phyloP scores from a whole-genome alignment of 192 early-diverging fungal genomes.

The Thamnidium elegans region DNA sequence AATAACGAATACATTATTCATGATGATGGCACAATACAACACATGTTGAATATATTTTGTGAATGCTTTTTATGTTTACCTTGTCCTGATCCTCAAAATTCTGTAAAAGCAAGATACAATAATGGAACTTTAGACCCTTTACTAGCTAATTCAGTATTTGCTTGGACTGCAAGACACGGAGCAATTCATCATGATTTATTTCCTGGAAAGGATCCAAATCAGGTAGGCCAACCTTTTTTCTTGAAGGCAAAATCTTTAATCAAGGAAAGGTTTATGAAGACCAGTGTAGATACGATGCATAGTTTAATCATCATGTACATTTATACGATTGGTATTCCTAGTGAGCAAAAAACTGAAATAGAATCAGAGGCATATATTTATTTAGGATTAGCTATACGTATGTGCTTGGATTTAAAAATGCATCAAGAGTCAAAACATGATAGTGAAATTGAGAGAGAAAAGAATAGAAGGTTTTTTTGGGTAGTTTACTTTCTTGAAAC shows the following conservation, averaged over 20 bases:
- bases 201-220: constrained; percentile 35
- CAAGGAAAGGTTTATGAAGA: constrained; percentile 18
- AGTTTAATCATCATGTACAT: constrained; percentile 36
- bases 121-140: constrained; percentile 18
- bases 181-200: constrained; percentile 37
- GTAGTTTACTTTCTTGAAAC: constrained; percentile 28
- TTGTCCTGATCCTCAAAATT: constrained; percentile 15
- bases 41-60: constrained; percentile 27
- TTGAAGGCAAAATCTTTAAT: constrained; percentile 22
- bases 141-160: constrained; percentile 28
- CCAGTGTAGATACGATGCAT: constrained; percentile 30
- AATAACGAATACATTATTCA: neutral
- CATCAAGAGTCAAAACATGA: constrained; percentile 18
- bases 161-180: constrained; percentile 38
- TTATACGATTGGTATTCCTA: constrained; percentile 34
- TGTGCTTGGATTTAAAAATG: constrained; percentile 33
- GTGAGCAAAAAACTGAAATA: constrained; percentile 15
- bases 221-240: constrained; percentile 35
- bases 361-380: constrained; percentile 31
- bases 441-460: constrained; percentile 14
- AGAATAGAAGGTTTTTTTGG: constrained; percentile 21
- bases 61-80: constrained; percentile 34
- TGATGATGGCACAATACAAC: constrained; percentile 9
- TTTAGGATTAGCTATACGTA: constrained; percentile 35
- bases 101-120: constrained; percentile 16